Evolutionary conservation across 2,329 filamentous ascomycete species (phyloP), one percentile per base, ranked within the genome.

Genomic region (Exophiala spinifera): DNA sequence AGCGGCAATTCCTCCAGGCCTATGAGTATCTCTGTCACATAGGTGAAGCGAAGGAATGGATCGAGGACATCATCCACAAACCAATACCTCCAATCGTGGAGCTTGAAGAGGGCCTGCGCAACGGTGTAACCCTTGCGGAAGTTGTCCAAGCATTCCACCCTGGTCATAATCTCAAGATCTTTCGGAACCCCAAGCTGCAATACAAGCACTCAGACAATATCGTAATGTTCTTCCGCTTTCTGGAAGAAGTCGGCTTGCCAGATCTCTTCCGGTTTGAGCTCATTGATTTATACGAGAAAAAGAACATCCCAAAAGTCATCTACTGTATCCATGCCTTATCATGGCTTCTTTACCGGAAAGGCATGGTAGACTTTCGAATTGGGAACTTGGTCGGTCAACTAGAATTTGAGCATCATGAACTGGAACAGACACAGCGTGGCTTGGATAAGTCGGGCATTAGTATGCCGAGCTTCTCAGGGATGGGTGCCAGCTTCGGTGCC

Each of bases 21-120:
- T 99, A 99, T 68, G 94, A 99, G 70, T 99, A 99, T 69, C 86
- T 99, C 34, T 99, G 94, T 69, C 94, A 99, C 68, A 97, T 99
- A 62, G 94, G 94, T 69, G 94, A 99, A 76, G 94, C 94, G 19
- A 97, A 97, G 69, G 92, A 97, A 72, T 99, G 94, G 94, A 96
- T 99, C 62, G 94, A 99, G 67, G 85, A 95, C 68, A 84, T 96
- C 56, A 89, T 94, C 52, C 84, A 92, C 59, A 85, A 87, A 61
- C 79, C 87, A 48, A 89, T 99, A 34, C 91, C 94, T 3, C 88
- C 92, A 0, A 96, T 97, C 64, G 88, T 99, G 19, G 86, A 96
- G 68, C 76, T 99, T 1, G 94, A 99, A 68, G 91, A 99, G 71
- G 90, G 90, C 13, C 76, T 99, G 39, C 83, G 94, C 61, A 87